Conservation (phyloP, 352 stramenopile genomes). For the Pythium pectinolyticum region DNA sequence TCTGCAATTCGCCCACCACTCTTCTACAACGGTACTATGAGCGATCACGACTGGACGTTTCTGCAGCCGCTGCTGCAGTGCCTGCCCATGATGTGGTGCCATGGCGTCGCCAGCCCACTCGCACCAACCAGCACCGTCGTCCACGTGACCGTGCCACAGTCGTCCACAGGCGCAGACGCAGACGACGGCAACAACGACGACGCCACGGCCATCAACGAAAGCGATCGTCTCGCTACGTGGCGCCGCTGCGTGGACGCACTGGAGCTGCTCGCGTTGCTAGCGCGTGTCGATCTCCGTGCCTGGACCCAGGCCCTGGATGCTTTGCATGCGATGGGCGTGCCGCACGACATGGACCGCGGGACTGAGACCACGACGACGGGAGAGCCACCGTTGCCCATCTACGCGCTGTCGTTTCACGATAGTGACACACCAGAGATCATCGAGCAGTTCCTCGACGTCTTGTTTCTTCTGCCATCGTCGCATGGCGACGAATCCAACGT, state of each 20-base stretch:
- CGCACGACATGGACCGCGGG: too few relatives aligned
- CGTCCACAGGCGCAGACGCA: not conserved
- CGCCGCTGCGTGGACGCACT: not conserved
- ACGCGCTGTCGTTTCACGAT: too few relatives aligned
- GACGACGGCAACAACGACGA: not conserved
- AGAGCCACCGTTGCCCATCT: too few relatives aligned
- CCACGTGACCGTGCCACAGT: too few relatives aligned
- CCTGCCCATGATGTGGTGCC: not conserved
- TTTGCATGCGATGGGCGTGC: not conserved
- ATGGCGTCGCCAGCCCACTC: too few relatives aligned
- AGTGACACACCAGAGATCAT: too few relatives aligned
- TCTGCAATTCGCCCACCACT: too few relatives aligned
- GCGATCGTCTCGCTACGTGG: not conserved
- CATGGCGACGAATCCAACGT: too few relatives aligned
- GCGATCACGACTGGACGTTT: not conserved
- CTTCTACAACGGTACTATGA: too few relatives aligned
- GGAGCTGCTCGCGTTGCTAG: not conserved
- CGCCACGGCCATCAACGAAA: not conserved
- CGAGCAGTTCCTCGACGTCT: too few relatives aligned
- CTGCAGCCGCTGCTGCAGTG: not conserved
- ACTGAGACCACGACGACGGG: not conserved
- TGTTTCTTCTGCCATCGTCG: too few relatives aligned
- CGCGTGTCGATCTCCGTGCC: not conserved
- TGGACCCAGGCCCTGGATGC: not conserved
- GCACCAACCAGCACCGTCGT: too few relatives aligned